Conservation (phyloP, 371 early-diverging fungal genomes). For the Catenaria anguillulae region DNA sequence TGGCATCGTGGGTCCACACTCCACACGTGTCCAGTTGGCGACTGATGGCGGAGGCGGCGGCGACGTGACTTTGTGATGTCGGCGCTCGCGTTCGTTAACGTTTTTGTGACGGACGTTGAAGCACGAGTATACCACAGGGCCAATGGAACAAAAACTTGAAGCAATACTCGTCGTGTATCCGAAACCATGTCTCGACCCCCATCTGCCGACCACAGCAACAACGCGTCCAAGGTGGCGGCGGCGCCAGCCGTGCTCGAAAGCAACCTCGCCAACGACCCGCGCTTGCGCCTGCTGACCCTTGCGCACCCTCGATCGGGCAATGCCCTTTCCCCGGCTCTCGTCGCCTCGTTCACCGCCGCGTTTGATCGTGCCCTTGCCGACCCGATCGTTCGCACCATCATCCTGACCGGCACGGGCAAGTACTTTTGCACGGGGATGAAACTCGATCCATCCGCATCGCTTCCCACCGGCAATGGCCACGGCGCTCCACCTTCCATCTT, state of each 20-base stretch:
- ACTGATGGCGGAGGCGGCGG: too few species aligned
- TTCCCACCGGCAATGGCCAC: slow-evolving; percentile 11
- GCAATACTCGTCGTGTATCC: too few species aligned
- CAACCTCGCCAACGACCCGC: not conserved
- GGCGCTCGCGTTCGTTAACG: too few species aligned
- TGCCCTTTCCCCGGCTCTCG: slow-evolving; percentile 39
- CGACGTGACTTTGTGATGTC: too few species aligned
- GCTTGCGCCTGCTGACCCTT: slow-evolving; percentile 9
- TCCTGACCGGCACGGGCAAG: slow-evolving; percentile 51
- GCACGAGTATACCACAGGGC: too few species aligned
- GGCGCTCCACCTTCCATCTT: slow-evolving; percentile 14
- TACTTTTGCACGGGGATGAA: slow-evolving; percentile 65
- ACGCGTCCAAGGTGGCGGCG: too few species aligned
- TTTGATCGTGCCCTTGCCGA: slow-evolving; percentile 32
- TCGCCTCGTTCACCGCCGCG: slow-evolving; percentile 21
- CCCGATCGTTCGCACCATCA: slow-evolving; percentile 33
- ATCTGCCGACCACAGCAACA: too few species aligned
- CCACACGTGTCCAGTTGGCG: too few species aligned
- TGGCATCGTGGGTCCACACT: too few species aligned
- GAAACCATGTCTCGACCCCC: too few species aligned
- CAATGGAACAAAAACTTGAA: too few species aligned
- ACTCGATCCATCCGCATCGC: slow-evolving; percentile 19
- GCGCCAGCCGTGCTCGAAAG: not conserved
- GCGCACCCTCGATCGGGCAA: slow-evolving; percentile 30
- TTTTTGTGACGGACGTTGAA: too few species aligned